Base-by-base conservation (phyloP, 2,329 filamentous ascomycete genomes). In the Fusarium sp. region DNA sequence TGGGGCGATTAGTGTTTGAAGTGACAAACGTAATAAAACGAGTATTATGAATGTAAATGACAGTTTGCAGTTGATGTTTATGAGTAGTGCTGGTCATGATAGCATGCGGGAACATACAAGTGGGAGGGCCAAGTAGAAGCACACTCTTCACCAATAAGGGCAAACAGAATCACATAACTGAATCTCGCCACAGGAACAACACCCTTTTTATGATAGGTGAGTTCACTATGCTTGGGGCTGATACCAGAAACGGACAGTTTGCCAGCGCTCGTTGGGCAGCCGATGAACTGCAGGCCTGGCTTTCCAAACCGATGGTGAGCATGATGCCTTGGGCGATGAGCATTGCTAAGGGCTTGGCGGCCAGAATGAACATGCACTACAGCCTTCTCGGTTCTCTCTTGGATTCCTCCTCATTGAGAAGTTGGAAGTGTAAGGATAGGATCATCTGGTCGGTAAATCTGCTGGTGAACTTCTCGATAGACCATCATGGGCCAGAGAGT, bases 161-260 rank as follows among this genome's bases (percentile, higher is more conserved):
- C 23, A 19, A 25, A 1, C 5, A 25, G n/a, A 25, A 25, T 23
- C 0, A 4, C n/a, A 42, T 1, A 8, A 8, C 7, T 12, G 3
- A 12, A 18, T 6, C 10, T 9, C 6, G 5, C n/a, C 41, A 1
- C 10, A 18, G n/a, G 15, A 18, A 12, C 16, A 42, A 25, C 21
- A 29, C 29, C 29, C 29, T 31, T 31, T 31, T 31, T 31, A 31
- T 31, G 29, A 31, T 11, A 31, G 29, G 29, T 12, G 29, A 31
- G 29, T 31, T 31, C n/a, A 25, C 16, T 42, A 42, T 42, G 41
- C 10, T 25, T 18, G n/a, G 16, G 23, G n/a, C 41, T 18, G 41
- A 4, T 42, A 23, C 5, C 4, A 42, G n/a, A 42, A 4, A 18
- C 10, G 5, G 10, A 42, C 41, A 42, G 16, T 23, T 23, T 4